A percentile compares a stretch with the other conserved stretches of the same genome.
Conservation (phyloP, 2,329 filamentous ascomycete species). For the Scedosporium boydii region DNA sequence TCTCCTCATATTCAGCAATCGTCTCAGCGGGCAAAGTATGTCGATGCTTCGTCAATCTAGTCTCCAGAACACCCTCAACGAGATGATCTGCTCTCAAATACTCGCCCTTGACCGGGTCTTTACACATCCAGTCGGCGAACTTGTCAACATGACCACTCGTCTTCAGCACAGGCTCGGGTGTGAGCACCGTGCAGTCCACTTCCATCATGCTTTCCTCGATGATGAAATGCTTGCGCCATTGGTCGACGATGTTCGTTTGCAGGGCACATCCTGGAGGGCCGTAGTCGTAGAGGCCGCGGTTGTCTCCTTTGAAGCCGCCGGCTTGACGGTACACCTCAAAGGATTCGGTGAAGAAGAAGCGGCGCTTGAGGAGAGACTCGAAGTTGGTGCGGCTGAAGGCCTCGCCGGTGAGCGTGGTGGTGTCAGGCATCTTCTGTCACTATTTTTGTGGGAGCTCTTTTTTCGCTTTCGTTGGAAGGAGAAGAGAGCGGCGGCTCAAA, state of each 20-base stretch:
- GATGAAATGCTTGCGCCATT: conserved; percentile 90
- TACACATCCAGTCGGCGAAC: conserved; percentile 99
- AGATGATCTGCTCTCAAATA: conserved; percentile 94
- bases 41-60: conserved; percentile 78
- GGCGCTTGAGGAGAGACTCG: conserved; percentile 77
- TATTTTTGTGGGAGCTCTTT: no score
- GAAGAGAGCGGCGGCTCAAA: no score
- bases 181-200: conserved; percentile 89
- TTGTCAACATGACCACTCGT: conserved; percentile 95
- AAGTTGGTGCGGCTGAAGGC: conserved; percentile 74
- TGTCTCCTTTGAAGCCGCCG: conserved; percentile 42
- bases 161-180: conserved; percentile 87
- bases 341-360: conserved; percentile 88
- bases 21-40: conserved; percentile 74
- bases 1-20: conserved; percentile 82
- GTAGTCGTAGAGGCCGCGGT: conserved; percentile 75
- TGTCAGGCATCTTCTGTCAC: no score
- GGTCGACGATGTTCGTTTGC: conserved; percentile 77
- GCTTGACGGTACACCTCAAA: conserved; percentile 83
- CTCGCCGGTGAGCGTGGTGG: conserved; percentile 79
- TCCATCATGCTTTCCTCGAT: conserved; percentile 92
- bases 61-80: conserved; percentile 87
- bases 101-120: conserved; percentile 94
- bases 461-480: no score
- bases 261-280: conserved; percentile 81